Conservation (phyloP, 2,329 filamentous ascomycete genomes). For the Xylariaceae sp. region DNA sequence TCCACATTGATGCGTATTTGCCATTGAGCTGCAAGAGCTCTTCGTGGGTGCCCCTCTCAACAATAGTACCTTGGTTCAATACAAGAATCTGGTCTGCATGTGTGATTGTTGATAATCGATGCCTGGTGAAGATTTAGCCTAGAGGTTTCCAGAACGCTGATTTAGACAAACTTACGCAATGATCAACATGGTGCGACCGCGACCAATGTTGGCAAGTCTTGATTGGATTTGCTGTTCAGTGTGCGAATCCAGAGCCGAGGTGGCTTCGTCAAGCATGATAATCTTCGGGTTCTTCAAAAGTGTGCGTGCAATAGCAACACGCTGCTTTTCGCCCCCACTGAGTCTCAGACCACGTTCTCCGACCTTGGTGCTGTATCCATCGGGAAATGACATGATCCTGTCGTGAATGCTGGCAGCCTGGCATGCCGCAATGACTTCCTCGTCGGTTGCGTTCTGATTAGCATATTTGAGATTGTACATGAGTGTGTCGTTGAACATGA, state of each 20-base stretch:
- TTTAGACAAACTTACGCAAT: constrained; percentile 67
- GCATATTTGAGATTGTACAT: constrained; percentile 96
- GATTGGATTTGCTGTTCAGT: constrained; percentile 92
- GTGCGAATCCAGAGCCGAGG: constrained; percentile 84
- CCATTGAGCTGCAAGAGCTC: constrained; percentile 69
- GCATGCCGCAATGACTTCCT: constrained; percentile 79
- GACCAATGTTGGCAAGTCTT: constrained; percentile 75
- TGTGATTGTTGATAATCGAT: constrained; percentile 81
- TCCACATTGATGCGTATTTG: constrained; percentile 83
- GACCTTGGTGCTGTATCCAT: constrained; percentile 85
- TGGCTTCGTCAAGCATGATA: constrained; percentile 91
- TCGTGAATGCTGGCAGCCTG: constrained; percentile 88
- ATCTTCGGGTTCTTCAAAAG: constrained; percentile 90
- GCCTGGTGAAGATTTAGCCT: constrained; percentile 42
- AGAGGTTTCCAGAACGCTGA: background rate
- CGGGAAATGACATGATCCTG: constrained; percentile 83
- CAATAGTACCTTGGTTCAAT: constrained; percentile 71
- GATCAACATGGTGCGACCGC: constrained; percentile 87
- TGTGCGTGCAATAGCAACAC: constrained; percentile 88
- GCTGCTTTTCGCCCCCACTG: constrained; percentile 89
- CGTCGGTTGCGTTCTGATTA: constrained; percentile 74
- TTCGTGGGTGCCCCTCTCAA: constrained; percentile 75
- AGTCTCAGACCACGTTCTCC: constrained; percentile 84
- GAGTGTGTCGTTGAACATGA: constrained; percentile 88
- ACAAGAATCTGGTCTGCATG: constrained; percentile 84